Conservation (phyloP, 345 rosid genomes). For the Gossypium ekmanianum region DNA sequence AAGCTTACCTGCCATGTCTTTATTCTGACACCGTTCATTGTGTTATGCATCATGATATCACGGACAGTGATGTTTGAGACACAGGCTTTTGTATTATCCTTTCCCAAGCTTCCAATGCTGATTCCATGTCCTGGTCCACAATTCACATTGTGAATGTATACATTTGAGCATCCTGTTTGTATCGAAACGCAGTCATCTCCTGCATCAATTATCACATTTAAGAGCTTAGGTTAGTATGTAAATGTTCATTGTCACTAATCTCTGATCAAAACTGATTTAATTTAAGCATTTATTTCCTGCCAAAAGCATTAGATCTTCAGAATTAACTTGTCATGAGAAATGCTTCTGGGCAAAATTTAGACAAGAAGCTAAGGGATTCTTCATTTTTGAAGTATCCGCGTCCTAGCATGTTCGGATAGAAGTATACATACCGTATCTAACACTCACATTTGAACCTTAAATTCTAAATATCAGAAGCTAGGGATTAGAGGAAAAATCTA, state of each 20-base stretch:
- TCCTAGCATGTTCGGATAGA: no score
- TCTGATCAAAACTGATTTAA: conserved; percentile 1
- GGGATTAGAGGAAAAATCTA: conserved; percentile 20
- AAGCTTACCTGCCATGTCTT: conserved; percentile 94
- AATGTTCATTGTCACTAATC: not conserved
- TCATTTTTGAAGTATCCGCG: no score
- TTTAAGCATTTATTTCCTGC: conserved; percentile 4
- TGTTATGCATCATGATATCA: conserved; percentile 74
- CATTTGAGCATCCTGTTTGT: conserved; percentile 93
- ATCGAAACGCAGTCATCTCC: conserved; percentile 96
- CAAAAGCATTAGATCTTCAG: conserved; percentile 1
- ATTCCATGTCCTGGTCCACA: conserved; percentile 99
- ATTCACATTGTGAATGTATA: conserved; percentile 76
- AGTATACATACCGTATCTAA: not conserved
- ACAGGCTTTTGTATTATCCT: conserved; percentile 79
- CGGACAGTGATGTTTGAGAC: conserved; percentile 90
- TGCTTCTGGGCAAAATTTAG: conserved; percentile 7
- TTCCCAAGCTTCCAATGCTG: conserved; percentile 95
- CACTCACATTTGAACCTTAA: not conserved
- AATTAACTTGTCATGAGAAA: not conserved
- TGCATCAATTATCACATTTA: conserved; percentile 39
- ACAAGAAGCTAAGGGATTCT: conserved; percentile 6
- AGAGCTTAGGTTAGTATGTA: conserved; percentile 15
- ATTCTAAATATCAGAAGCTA: not conserved
- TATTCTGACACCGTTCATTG: conserved; percentile 93